Conservation (phyloP, 345 rosid species). For the Murraya koenigii region DNA sequence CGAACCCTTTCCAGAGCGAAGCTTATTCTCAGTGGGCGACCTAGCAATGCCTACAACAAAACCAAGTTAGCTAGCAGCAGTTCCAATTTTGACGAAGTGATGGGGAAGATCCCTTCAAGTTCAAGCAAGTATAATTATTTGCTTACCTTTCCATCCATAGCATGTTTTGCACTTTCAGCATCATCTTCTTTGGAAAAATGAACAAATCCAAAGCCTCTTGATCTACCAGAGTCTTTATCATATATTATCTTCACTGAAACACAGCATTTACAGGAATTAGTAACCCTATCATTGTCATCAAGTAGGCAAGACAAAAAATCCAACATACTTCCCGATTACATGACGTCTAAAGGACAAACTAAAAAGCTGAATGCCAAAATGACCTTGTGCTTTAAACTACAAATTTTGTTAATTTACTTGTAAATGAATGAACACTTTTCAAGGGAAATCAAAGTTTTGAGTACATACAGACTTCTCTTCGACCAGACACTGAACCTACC, state of each 20-base stretch:
- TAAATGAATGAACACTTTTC: background rate
- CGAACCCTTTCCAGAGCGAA: slow-evolving; percentile 77
- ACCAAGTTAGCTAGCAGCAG: background rate
- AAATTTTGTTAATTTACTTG: background rate
- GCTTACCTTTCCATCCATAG: slow-evolving; percentile 90
- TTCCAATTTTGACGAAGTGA: background rate
- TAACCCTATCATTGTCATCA: background rate
- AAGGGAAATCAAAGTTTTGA: background rate
- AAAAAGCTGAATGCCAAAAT: background rate
- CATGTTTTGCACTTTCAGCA: slow-evolving; percentile 70
- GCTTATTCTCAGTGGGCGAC: slow-evolving; percentile 74
- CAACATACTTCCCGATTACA: background rate
- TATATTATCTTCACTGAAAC: slow-evolving; percentile 65
- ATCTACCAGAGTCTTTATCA: slow-evolving; percentile 72
- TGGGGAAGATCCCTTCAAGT: background rate
- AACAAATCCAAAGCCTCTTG: slow-evolving; percentile 93
- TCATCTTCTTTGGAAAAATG: slow-evolving; percentile 54
- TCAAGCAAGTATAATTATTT: background rate
- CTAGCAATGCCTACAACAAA: slow-evolving; percentile 63
- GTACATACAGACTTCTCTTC: background rate
- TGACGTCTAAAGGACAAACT: background rate
- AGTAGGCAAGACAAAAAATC: background rate
- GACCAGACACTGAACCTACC: background rate
- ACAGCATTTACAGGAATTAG: background rate
- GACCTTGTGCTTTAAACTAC: background rate